Evolutionary conservation across 2,329 filamentous ascomycete genomes (phyloP).

Genomic region (Aspergillus alliaceus): DNA sequence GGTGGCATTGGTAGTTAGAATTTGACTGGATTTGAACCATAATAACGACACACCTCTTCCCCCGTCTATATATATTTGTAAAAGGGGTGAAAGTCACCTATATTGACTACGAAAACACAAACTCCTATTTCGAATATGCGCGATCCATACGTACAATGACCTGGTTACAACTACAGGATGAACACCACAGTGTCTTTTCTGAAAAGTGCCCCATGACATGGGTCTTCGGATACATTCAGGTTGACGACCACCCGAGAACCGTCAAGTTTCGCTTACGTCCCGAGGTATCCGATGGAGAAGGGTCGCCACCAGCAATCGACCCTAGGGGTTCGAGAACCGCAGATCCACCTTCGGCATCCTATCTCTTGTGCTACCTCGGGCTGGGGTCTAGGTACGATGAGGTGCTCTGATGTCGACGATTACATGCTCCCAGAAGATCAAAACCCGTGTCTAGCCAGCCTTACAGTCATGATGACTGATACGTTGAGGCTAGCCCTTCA

Average conservation of each 20-base stretch:
- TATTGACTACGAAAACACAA: too few species aligned
- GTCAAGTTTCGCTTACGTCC: not conserved
- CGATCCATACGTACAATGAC: too few species aligned
- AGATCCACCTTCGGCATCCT: not conserved
- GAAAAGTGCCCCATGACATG: too few species aligned
- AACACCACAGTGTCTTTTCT: too few species aligned
- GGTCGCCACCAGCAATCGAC: not conserved
- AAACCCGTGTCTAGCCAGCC: not conserved
- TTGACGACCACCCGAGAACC: not conserved
- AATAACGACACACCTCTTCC: not conserved
- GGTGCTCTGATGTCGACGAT: not conserved
- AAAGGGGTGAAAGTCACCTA: not conserved
- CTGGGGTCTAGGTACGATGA: not conserved
- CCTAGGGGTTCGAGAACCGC: not conserved
- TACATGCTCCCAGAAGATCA: not conserved
- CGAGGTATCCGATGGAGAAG: not conserved
- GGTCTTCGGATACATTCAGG: too few species aligned
- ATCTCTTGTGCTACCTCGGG: not conserved
- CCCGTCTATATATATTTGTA: not conserved
- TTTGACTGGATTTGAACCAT: not conserved
- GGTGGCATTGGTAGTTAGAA: not conserved
- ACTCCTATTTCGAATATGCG: too few species aligned
- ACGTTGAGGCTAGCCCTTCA: not conserved
- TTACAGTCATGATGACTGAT: not conserved
- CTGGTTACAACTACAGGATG: too few species aligned